Evolutionary conservation across 2,329 filamentous ascomycete genomes (phyloP).

Genomic region (Aspergillus felis): DNA sequence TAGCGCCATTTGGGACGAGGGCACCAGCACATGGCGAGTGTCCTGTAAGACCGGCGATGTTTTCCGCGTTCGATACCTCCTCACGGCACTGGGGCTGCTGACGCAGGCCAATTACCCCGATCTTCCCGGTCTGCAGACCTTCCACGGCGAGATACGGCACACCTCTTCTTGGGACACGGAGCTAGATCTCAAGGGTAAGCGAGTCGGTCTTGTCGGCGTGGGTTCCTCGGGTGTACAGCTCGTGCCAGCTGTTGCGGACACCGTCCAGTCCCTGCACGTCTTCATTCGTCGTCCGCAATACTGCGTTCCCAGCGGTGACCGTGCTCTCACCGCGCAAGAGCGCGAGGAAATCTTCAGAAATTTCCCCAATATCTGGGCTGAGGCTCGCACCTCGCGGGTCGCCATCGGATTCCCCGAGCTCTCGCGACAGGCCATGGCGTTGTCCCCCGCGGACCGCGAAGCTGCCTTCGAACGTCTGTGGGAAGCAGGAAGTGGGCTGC

Average conservation of each 20-base stretch:
- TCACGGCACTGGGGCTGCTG: constrained; percentile 16
- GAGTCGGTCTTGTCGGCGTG: constrained; percentile 46
- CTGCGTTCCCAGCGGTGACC: constrained; percentile 30
- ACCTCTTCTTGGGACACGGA: constrained; percentile 50
- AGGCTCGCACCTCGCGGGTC: not conserved
- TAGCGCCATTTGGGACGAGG: constrained; percentile 7
- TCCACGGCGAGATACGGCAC: constrained; percentile 51
- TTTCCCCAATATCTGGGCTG: constrained; percentile 6
- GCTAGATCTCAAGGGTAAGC: constrained; percentile 42
- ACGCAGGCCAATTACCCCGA: constrained; percentile 49
- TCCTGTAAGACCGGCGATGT: constrained; percentile 2
- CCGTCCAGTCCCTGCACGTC: constrained; percentile 24
- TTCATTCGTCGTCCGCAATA: constrained; percentile 39
- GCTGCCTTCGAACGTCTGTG: constrained; percentile 9
- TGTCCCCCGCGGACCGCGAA: constrained; percentile 8
- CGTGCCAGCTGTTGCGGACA: constrained; percentile 22
- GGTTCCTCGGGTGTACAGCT: constrained; percentile 27
- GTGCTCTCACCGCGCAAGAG: constrained; percentile 20
- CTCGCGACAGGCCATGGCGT: not conserved
- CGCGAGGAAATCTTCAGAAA: constrained; percentile 14
- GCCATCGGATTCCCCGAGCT: constrained; percentile 12
- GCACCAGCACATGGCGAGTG: constrained; percentile 12
- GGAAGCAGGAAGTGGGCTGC: constrained; percentile 2
- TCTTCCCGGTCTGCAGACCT: constrained; percentile 50
- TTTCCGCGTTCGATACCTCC: constrained; percentile 8